Percentiles rank a stretch among this genome's conserved stretches.
Conservation (phyloP, 495 filamentous ascomycete species). For the Penicillium cinerascens region DNA sequence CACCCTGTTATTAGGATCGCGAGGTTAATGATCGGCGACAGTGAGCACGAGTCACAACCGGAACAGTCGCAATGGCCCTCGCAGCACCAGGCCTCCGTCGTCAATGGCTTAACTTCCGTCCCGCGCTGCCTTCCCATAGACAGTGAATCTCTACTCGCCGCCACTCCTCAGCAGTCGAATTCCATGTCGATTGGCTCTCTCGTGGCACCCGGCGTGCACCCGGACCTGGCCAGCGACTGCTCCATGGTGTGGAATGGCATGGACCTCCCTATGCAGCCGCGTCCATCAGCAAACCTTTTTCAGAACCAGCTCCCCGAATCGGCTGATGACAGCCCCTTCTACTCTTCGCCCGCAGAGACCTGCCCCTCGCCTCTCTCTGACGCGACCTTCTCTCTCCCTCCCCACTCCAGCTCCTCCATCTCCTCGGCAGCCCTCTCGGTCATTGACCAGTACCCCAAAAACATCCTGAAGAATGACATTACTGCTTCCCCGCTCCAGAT, state of each 20-base stretch:
- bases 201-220: conserved; percentile 41
- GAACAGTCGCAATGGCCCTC: conserved; percentile 33
- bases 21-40: conserved; percentile 13
- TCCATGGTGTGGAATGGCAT: conserved; percentile 39
- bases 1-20: background rate
- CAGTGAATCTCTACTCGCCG: conserved; percentile 23
- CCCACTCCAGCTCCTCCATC: conserved; percentile 37
- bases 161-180: conserved; percentile 28
- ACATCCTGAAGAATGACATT: conserved; percentile 32
- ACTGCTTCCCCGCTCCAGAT: conserved; percentile 38
- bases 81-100: conserved; percentile 20
- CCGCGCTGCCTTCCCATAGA: conserved; percentile 30
- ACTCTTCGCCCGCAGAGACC: conserved; percentile 41
- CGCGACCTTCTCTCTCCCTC: conserved; percentile 34
- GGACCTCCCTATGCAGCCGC: conserved; percentile 37
- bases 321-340: conserved; percentile 40
- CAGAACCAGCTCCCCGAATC: conserved; percentile 38
- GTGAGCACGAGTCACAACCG: conserved; percentile 41
- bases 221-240: conserved; percentile 36
- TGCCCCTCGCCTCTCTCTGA: conserved; percentile 45
- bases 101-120: conserved; percentile 23
- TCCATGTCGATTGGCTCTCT: conserved; percentile 47
- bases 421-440: conserved; percentile 33
- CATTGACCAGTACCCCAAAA: conserved; percentile 37
- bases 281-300: conserved; percentile 27